Base-by-base conservation (phyloP, 2,329 filamentous ascomycete species). In the Neocucurbitaria cava region DNA sequence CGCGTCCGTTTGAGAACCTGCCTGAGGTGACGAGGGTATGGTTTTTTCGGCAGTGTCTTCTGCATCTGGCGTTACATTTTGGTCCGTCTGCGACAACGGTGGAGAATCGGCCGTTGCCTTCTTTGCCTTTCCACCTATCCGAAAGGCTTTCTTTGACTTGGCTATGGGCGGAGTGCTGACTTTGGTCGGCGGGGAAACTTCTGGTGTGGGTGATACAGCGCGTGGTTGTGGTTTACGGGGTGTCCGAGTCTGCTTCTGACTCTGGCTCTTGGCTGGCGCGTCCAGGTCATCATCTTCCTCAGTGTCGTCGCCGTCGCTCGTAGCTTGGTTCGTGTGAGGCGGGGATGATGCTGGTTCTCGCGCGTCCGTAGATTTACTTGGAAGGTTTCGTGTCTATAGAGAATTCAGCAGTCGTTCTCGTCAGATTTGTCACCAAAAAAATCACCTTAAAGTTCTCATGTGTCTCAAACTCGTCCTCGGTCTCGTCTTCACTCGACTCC, bases 251-350 rank as follows among this genome's bases (percentile, higher is more conserved):
- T 46, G 55, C 8, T 11, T 53, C 24, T 64, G 62, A 20, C 54
- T 63, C 24, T 62, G 59, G 28, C 47, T 62, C 21, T 51, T 68
- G 1, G 56, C 43, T 10, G 69, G 70, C 6, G 64, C 71, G 59
- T 78, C 77, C 10, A 79, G 67, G 46, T 80, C 76, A 4, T 77
- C 74, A 21, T 78, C 76, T 42, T 75, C 76, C 5, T 73, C 71
- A 17, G 73, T 75, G 9, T 55, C 51, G 7, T 56, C 62, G 21
- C 55, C 60, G 15, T 60, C 61, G 18, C 52, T 60, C 3, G 24
- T 40, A 26, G 39, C 47, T 23, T 28, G 42, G 9, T 45, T 39
- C 3, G 45, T 44, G 6, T 33, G 33, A n/a, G 45, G n/a, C 20
- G 35, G 26, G 2, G 38, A 9, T 0, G 42, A 41, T 40, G 26